Base-by-base conservation (phyloP, 257 asterid species). In the Solanum rostratum region DNA sequence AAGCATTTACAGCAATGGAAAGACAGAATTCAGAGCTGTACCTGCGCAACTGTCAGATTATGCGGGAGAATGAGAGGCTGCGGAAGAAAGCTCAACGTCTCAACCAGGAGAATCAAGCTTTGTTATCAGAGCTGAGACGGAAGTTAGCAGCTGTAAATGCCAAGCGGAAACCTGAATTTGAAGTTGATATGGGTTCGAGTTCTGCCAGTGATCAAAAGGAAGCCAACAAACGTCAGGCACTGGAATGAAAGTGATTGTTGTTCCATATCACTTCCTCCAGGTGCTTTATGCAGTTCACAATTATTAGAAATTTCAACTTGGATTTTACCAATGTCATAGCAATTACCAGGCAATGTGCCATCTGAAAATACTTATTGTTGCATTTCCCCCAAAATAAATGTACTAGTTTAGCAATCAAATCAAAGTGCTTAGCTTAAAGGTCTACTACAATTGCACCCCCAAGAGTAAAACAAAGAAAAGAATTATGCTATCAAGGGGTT, bases 51-150 rank as follows among this genome's bases (percentile, higher is more conserved):
- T 87, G 80, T 57, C 86, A 90, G 29, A 90, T 93, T 81, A 89
- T 89, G 81, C 81, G 76, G 1, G 87, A 90, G 69, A 94, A 94
- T 30, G 91, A 91, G 74, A 89, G 81, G 88, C 92, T 91, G 83
- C 88, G 92, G 60, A 87, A 84, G 87, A 76, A 87, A 88, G 95
- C 93, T 15, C 90, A 89, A 53, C 76, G 12, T 15, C 93, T 94
- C 85, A 85, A 24, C 86, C 84, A 70, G 90, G 94, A 93, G 90
- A 91, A 93, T 55, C 88, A 81, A 85, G 89, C 87, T 11, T 84
- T 92, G 87, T 85, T 87, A 9, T 83, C 93, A 27, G 89, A 91
- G 88, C 55, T 89, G 82, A 88, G 84, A 86, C 90, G 84, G 89
- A 87, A 55, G 86, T 85, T 86, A 68, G 84, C 84, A 43, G 89